phyloP scores from a whole-genome alignment of 2,329 filamentous ascomycete species.

The Epichloe baconii region DNA sequence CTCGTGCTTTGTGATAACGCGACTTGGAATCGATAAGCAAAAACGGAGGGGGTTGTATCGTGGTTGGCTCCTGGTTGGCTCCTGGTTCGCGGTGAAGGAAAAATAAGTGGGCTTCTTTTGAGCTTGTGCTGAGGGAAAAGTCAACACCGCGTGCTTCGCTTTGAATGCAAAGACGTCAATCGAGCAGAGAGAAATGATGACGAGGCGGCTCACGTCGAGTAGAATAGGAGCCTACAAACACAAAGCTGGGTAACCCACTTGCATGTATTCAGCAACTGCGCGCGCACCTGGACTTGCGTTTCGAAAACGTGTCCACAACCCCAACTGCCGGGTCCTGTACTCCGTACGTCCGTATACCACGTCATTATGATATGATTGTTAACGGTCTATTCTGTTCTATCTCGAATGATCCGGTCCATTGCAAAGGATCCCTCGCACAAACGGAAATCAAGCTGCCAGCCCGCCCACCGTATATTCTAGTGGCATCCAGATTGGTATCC shows the following conservation, averaged over 20 bases:
- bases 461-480: neutral
- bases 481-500: no score
- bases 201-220: neutral
- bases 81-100: no score
- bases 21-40: no score
- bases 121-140: no score
- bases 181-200: neutral
- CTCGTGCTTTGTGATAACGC: no score
- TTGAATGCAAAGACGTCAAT: neutral
- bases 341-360: neutral
- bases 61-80: no score
- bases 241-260: neutral
- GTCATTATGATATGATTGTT: neutral
- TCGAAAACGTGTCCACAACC: slow-evolving; percentile 1
- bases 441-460: neutral
- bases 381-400: neutral
- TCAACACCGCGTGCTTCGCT: no score
- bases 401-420: neutral
- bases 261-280: neutral
- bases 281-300: neutral
- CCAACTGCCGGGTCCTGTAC: neutral
- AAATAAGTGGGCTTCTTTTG: no score
- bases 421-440: neutral
- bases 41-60: no score
- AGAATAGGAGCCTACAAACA: neutral